Percentiles rank a stretch among this genome's conserved stretches.
Evolutionary conservation across 2,329 filamentous ascomycete species (phyloP).

Genomic region (Epichloe baconii): DNA sequence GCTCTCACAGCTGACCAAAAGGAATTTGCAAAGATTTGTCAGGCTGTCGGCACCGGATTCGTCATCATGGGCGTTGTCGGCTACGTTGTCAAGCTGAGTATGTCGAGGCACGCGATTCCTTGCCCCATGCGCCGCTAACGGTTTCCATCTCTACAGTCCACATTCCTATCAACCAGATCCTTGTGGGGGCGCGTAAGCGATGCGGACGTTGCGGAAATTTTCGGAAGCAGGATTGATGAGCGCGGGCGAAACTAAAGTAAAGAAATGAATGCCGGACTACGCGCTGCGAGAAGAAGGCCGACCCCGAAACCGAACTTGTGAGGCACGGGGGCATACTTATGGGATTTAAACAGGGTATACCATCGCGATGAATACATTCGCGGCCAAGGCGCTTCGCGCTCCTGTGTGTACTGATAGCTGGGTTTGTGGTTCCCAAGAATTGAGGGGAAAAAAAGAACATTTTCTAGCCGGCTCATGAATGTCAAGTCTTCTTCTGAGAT

Average conservation of each 20-base stretch:
- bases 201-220: neutral
- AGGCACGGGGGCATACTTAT: neutral
- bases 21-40: conserved; percentile 32
- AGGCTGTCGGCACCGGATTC: conserved; percentile 56
- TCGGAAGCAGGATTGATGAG: neutral
- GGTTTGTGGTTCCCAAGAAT: neutral
- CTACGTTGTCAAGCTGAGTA: conserved; percentile 59
- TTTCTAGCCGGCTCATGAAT: neutral
- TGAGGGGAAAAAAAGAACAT: neutral
- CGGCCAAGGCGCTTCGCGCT: neutral
- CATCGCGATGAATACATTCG: neutral
- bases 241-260: neutral
- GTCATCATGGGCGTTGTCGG: conserved; percentile 58
- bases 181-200: conserved; percentile 50
- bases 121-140: neutral
- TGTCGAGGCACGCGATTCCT: conserved; percentile 10
- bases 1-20: conserved; percentile 24
- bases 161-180: conserved; percentile 57
- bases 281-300: neutral
- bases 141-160: conserved; percentile 34
- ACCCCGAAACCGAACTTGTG: too few species aligned
- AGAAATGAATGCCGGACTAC: neutral
- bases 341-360: neutral
- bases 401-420: conserved; percentile 1
- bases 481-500: neutral